phyloP scores from a whole-genome alignment of 768 basidiomycete species.

The Agaricus sinodeliciosus region DNA sequence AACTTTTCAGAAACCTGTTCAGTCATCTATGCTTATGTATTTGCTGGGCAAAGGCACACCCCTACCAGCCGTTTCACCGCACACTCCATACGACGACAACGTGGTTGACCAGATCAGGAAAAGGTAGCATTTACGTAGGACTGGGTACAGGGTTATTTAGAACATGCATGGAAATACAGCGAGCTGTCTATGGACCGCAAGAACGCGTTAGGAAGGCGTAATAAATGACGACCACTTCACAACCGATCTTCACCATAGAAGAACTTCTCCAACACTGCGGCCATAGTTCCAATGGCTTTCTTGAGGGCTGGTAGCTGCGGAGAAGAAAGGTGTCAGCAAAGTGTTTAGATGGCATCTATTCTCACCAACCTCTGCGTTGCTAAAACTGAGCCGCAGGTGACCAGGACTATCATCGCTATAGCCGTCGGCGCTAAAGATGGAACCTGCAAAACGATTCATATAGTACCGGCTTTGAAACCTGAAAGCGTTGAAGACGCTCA shows the following conservation, averaged over 20 bases:
- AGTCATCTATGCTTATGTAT: conserved; percentile 9
- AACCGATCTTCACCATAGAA: background rate
- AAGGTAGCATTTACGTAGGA: background rate
- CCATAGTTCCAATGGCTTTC: conserved; percentile 42
- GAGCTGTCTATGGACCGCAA: background rate
- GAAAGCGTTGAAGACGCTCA: conserved; percentile 12
- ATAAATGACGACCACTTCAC: background rate
- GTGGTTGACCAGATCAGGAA: conserved; percentile 3
- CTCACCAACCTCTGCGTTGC: conserved; percentile 39
- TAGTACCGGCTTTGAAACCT: background rate
- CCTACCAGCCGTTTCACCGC: background rate
- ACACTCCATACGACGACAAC: conserved; percentile 7
- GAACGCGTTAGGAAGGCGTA: too few relatives aligned
- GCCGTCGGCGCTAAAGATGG: conserved; percentile 31
- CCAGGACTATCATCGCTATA: conserved; percentile 26
- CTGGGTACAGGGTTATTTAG: conserved; percentile 8
- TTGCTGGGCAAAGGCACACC: conserved; percentile 6
- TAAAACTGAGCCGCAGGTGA: conserved; percentile 55
- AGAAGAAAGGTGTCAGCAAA: background rate
- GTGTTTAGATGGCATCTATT: background rate
- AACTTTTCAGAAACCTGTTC: background rate
- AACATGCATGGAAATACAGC: conserved; percentile 4
- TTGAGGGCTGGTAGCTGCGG: conserved; percentile 32
- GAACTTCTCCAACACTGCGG: conserved; percentile 36
- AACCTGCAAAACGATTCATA: conserved; percentile 17